A percentile compares a stretch with the other conserved stretches of the same genome.
phyloP scores from a whole-genome alignment of 305 asterid species.

The Andrographis paniculata region DNA sequence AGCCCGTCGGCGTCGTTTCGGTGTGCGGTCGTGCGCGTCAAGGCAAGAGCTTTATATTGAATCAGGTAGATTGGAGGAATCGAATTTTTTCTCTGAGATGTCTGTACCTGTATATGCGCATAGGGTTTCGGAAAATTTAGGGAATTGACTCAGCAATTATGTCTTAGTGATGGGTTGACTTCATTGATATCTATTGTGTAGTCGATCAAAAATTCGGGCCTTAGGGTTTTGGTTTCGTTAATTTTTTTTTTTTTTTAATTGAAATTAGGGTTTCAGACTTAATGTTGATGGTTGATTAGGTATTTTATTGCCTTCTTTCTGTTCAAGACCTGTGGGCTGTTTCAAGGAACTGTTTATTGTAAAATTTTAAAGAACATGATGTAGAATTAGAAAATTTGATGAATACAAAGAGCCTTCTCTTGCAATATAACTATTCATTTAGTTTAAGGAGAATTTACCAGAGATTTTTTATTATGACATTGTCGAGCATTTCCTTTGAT shows the following conservation, averaged over 20 bases:
- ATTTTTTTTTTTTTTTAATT: neutral
- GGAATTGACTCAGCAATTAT: neutral
- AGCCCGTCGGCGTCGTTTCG: constrained; percentile 90
- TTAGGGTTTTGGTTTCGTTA: neutral
- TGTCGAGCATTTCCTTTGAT: constrained; percentile 13
- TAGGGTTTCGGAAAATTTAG: too few relatives aligned
- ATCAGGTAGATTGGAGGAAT: constrained; percentile 47
- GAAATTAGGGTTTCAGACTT: neutral
- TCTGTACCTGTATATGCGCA: too few relatives aligned
- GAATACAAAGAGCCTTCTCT: too few relatives aligned
- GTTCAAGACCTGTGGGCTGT: too few relatives aligned
- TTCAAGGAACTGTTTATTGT: too few relatives aligned
- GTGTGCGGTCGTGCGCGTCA: constrained; percentile 99
- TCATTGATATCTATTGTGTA: too few relatives aligned
- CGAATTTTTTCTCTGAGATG: neutral
- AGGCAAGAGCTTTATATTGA: constrained; percentile 85
- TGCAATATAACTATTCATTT: neutral
- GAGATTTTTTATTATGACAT: too few relatives aligned
- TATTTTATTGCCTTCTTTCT: neutral
- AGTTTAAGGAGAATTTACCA: neutral
- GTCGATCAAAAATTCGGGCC: neutral
- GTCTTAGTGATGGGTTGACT: neutral
- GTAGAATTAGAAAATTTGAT: too few relatives aligned
- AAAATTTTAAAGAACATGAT: too few relatives aligned
- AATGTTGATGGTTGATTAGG: neutral